Conservation (phyloP, 2,329 filamentous ascomycete genomes). For the Dactylellina sp. region DNA sequence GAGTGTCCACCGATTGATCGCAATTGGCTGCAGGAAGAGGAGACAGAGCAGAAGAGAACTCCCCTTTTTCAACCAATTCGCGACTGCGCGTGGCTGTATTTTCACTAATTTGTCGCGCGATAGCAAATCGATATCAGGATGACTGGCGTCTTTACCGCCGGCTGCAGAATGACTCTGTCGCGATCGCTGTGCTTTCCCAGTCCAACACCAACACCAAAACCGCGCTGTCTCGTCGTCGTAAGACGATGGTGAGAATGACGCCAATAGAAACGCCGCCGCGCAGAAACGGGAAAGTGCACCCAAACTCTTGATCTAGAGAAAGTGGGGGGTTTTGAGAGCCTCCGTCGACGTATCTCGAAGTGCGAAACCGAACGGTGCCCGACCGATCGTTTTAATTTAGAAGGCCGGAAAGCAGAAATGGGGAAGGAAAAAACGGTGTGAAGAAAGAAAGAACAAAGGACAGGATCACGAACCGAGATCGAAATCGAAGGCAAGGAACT, state of each 20-base stretch:
- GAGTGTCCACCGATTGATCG: constrained; percentile 25
- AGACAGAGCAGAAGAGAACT: too few relatives aligned
- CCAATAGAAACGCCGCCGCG: constrained; percentile 20
- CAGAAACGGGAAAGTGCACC: constrained; percentile 40
- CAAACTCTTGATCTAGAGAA: constrained; percentile 1
- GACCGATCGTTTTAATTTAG: constrained; percentile 35
- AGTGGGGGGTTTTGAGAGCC: constrained; percentile 38
- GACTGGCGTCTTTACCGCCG: neutral
- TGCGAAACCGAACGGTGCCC: constrained; percentile 47
- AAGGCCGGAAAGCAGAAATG: constrained; percentile 19
- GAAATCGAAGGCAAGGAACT: constrained; percentile 12
- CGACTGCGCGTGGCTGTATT: constrained; percentile 5
- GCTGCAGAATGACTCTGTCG: too few relatives aligned
- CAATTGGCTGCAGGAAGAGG: constrained; percentile 36
- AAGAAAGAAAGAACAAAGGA: constrained; percentile 27
- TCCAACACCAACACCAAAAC: constrained; percentile 38
- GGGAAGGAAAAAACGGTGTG: constrained; percentile 17
- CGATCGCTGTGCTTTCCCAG: constrained; percentile 10
- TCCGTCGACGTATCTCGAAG: constrained; percentile 41
- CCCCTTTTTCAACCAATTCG: constrained; percentile 30
- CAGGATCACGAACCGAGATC: constrained; percentile 18
- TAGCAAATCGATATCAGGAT: constrained; percentile 20
- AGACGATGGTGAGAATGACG: constrained; percentile 12
- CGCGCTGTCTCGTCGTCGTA: constrained; percentile 10
- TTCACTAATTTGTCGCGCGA: constrained; percentile 16